Conservation (phyloP, 495 filamentous ascomycete species). For the Schizothecium vesticola region DNA sequence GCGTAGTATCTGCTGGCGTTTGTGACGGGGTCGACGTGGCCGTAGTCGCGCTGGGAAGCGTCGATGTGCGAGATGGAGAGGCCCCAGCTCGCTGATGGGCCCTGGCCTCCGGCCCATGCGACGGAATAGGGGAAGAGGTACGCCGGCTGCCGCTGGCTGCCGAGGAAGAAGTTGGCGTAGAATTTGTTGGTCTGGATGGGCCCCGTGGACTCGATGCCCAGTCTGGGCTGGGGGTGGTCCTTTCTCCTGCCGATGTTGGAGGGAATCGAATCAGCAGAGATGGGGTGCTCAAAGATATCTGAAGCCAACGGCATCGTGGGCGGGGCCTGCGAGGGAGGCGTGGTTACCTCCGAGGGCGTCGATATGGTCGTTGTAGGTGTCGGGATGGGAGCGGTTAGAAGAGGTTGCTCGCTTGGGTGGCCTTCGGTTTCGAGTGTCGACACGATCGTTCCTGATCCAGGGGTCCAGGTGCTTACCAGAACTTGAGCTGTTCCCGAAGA, state of each 20-base stretch:
- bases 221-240: conserved; percentile 39
- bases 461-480: conserved; percentile 12
- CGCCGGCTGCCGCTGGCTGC: conserved; percentile 59
- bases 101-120: conserved; percentile 66
- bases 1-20: conserved; percentile 66
- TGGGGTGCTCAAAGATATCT: conserved; percentile 50
- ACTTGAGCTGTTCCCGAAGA: conserved; percentile 20
- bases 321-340: neutral
- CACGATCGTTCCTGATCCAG: conserved; percentile 15
- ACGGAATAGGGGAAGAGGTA: conserved; percentile 88
- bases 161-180: conserved; percentile 84
- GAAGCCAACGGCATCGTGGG: conserved; percentile 19
- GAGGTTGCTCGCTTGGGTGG: conserved; percentile 15
- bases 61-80: conserved; percentile 71
- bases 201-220: conserved; percentile 36
- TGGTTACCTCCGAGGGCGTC: conserved; percentile 5
- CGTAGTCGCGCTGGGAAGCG: conserved; percentile 57
- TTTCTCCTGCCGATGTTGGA: conserved; percentile 44
- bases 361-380: conserved; percentile 21
- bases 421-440: conserved; percentile 16
- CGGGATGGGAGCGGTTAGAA: conserved; percentile 18
- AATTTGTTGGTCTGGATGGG: conserved; percentile 86
- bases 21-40: conserved; percentile 38
- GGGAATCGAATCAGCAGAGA: conserved; percentile 56
- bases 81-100: conserved; percentile 65